Base-by-base conservation (phyloP, 1,284 basidiomycete genomes). In the Clitocybe nebularis region DNA sequence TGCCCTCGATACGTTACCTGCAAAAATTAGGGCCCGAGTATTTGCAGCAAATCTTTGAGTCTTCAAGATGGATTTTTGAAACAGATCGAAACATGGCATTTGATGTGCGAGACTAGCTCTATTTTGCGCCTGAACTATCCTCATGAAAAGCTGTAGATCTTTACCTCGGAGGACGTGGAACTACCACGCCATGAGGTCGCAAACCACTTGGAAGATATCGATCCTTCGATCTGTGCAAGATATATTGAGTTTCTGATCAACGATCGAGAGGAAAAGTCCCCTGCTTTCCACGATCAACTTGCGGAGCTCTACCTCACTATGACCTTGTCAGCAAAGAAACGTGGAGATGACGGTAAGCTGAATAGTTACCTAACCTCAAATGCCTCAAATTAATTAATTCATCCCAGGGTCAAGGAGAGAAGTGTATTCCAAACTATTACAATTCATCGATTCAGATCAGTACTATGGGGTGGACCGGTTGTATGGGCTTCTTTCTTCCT, bases 81-180 rank as follows among this genome's bases (percentile, higher is more conserved):
- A 72, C 78, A 29, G 79, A 93, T 52, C 65, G 72, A 0, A 71
- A 79, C 26, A 80, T 85, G 60, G 92, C 77, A 1, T 83, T 95
- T 47, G 77, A 92, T 66, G 88, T 91, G 54, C 30, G 23, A 1
- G 13, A 10, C 23, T 3, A 8, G 30, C 0, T 33, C 34, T 6
- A 25, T 36, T 40, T 36, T n/a, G 22, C 22, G 13, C n/a, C 24
- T 36, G 26, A 14, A 23, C 40, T 19, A 29, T 9, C 22, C 23
- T 19, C 17, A 17, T 10, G 23, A 13, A 23, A 28, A 8, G 2
- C 21, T 32, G 0, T 54, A 95, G 86, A 92, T 99, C 39, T 99
- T 99, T 60, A 93, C 86, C 0, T 93, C 93, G 0, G 95, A 98
- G 57, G 92, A 95, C 47, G 87, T 87, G 1, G 89, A 93, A 40